Evolutionary conservation across 2,329 filamentous ascomycete species (phyloP), one percentile per base, ranked within the genome.

Genomic region (Penicillium glabrum): DNA sequence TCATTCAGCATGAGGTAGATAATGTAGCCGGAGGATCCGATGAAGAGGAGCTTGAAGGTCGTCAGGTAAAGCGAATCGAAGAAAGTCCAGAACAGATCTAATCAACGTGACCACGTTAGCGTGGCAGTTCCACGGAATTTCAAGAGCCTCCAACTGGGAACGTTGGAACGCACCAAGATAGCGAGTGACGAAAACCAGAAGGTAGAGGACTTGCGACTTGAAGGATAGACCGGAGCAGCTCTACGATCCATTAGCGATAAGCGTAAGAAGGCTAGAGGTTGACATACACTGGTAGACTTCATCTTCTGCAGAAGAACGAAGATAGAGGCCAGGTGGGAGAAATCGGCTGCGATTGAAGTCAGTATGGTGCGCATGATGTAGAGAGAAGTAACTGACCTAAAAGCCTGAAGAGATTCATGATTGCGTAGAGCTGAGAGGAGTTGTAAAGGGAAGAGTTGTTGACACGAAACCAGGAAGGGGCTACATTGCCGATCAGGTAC

Each of bases 181-280:
- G 72, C 95, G 86, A 61, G 93, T 96, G 44, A 96, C 74, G 77
- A 99, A 99, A 69, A 99, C 95, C 45, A 96, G 80, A 66, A 98
- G 82, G 78, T 99, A 99, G 56, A 99, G 84, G 50, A 88, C 91
- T 83, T 99, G 95, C 60, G 93, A 97, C 77, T 99, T 99, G 85
- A 99, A 98, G 16, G 95, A 99, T 77, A 99, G 93, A 68, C 95
- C 95, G 43, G 93, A 89, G 75, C 93, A 96, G 82, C 93, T 97
- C 93, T 97, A 53, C 31, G 16, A 59, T 26, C 41, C 23, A 23
- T 64, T 51, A 63, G 59, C 46, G 54, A 37, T n/a, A 27, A 19
- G 26, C 27, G 16, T 16, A 29, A 48, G 24, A 51, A 27, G 27
- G 35, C 33, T n/a, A 76, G 50, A 16, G 21, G 46, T 11, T 39